Percentiles rank a stretch among this genome's conserved stretches.
These are phyloP conservation scores for Globisporangium irregulare DNA, from an alignment of 352 stramenopile species.

Conservation along the genomic window DNA sequence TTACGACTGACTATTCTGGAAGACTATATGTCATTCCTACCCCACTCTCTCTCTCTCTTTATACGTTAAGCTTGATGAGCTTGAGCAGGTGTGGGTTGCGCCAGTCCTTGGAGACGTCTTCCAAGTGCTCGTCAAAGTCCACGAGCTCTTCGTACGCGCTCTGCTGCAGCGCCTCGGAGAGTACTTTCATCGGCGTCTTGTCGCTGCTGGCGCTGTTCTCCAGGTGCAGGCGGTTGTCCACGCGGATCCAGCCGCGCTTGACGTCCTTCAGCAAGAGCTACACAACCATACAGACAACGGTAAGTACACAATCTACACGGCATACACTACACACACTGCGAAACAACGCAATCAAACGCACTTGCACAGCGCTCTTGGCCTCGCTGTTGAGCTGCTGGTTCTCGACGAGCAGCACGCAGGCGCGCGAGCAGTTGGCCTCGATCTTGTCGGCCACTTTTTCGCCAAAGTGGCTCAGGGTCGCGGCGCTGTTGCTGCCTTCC, in stretches of 20 bases:
- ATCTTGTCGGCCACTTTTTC: slow-evolving; percentile 72
- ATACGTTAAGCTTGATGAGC: slow-evolving; percentile 78
- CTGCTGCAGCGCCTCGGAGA: slow-evolving; percentile 51
- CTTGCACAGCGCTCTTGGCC: slow-evolving; percentile 50
- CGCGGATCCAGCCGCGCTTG: slow-evolving; percentile 69
- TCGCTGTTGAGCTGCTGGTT: slow-evolving; percentile 53
- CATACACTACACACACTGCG: background rate
- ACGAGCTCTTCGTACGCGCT: slow-evolving; percentile 44
- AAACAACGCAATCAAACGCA: background rate
- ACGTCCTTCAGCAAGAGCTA: slow-evolving; percentile 76
- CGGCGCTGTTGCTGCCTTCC: slow-evolving; percentile 17
- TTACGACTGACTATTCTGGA: slow-evolving; percentile 5
- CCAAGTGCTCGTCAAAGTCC: slow-evolving; percentile 80
- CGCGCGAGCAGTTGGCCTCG: slow-evolving; percentile 58
- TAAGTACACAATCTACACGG: background rate
- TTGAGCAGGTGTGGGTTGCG: slow-evolving; percentile 64
- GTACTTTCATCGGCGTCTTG: slow-evolving; percentile 30
- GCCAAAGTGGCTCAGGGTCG: slow-evolving; percentile 44
- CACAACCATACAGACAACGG: background rate
- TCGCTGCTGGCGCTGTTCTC: slow-evolving; percentile 33
- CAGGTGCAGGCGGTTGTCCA: slow-evolving; percentile 61
- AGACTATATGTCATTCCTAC: background rate
- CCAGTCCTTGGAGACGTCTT: slow-evolving; percentile 72
- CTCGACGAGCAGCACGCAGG: slow-evolving; percentile 73
- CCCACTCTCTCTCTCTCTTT: slow-evolving; percentile 15